phyloP scores from a whole-genome alignment of 306 rosid genomes.

The Carpinus fangiana region DNA sequence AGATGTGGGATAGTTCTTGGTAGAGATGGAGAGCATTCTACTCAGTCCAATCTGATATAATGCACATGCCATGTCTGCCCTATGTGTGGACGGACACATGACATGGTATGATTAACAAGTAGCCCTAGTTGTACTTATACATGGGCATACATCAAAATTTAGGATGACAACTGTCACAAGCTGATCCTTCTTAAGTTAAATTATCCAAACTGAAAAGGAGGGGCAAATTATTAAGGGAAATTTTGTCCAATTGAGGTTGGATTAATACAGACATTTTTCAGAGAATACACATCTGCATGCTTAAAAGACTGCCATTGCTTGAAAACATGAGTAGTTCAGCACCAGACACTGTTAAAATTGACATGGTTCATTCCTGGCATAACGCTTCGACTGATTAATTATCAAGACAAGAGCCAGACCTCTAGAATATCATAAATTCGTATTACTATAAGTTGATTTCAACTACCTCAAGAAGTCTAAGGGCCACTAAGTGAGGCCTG shows the following conservation, averaged over 20 bases:
- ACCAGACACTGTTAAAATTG: background rate
- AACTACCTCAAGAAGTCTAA: slow-evolving; percentile 82
- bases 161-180: background rate
- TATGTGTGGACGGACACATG: background rate
- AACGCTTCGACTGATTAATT: background rate
- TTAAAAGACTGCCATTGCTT: background rate
- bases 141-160: no score
- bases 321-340: background rate
- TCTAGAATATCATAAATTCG: background rate
- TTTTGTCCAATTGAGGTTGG: background rate
- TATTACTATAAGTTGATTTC: background rate
- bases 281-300: background rate
- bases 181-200: background rate
- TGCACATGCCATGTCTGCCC: background rate
- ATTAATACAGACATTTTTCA: background rate
- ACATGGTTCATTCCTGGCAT: background rate
- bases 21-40: background rate
- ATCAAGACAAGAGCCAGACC: slow-evolving; percentile 5
- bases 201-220: background rate
- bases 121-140: background rate
- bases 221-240: background rate
- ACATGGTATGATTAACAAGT: background rate
- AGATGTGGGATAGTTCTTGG: background rate
- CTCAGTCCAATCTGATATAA: background rate
- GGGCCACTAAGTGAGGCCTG: slow-evolving; percentile 80